phyloP scores from a whole-genome alignment of 352 stramenopile species.

The Thalassiosira allenii region DNA sequence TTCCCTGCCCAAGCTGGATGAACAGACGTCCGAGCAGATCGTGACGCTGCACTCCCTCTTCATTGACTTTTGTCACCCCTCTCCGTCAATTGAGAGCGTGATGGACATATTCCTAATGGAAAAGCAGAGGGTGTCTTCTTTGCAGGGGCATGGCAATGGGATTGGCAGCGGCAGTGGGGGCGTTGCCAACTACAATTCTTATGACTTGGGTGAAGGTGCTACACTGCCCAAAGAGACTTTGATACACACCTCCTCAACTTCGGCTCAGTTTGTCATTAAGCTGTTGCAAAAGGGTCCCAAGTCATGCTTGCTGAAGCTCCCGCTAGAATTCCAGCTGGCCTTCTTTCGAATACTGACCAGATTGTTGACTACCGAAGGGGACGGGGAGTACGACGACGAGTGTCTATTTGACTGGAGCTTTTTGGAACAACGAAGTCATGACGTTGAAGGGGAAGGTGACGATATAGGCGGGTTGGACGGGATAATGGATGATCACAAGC shows the following conservation, averaged over 20 bases:
- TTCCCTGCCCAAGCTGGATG: neutral
- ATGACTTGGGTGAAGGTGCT: too few species aligned
- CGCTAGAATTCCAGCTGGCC: constrained; percentile 59
- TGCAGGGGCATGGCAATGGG: neutral
- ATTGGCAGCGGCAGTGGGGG: neutral
- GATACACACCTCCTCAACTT: constrained; percentile 14
- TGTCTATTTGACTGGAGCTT: constrained; percentile 60
- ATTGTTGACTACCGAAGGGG: constrained; percentile 66
- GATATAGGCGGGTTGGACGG: neutral
- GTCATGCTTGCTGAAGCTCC: constrained; percentile 42
- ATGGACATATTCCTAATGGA: constrained; percentile 53
- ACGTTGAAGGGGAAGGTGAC: constrained; percentile 4
- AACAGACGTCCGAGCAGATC: constrained; percentile 4
- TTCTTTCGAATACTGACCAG: constrained; percentile 76
- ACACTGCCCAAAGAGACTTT: constrained; percentile 64
- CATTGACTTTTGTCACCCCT: constrained; percentile 64
- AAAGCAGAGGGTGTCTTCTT: constrained; percentile 8
- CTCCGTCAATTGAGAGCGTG: constrained; percentile 53
- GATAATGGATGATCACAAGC: neutral
- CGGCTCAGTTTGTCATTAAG: constrained; percentile 23
- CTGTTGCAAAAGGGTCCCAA: constrained; percentile 22
- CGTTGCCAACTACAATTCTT: too few species aligned
- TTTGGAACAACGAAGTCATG: constrained; percentile 1
- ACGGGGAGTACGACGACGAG: constrained; percentile 74
- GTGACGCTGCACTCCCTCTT: constrained; percentile 73